Evolutionary conservation across 176 grass and related monocot genomes (phyloP), one percentile per base, ranked within the genome.

Genomic region (Bonia amplexicaulis): DNA sequence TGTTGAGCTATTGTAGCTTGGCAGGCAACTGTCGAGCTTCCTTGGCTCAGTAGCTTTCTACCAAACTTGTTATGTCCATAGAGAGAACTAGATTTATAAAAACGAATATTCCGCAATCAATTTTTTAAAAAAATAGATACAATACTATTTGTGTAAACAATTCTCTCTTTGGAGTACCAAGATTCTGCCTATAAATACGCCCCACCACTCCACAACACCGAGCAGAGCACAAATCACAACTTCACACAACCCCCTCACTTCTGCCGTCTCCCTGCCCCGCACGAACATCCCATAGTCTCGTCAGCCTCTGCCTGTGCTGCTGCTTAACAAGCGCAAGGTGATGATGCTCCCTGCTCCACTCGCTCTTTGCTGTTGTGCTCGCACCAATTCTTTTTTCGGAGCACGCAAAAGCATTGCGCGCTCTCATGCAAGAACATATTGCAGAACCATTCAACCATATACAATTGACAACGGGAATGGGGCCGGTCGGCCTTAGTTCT

Each of bases 151-250:
- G 35, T 4, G 0, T 37, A 4, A 37, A 37, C 35, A 37, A 37
- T 37, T 37, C 3, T 5, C 35, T 37, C 5, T 7, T 40, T 23
- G 81, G 27, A 63, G 52, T 15, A 16, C 0, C 45, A 22, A 74
- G 58, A 9, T 16, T 33, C 47, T 9, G 70, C 81, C 63, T 93
- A 93, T 90, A 93, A 93, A 93, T 87, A 87, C 58, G 66, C 77
- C 76, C 87, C 80, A 61, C 87, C 87, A 33, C 84, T 37, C 40
- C 57, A 19, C 8, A 72, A 71, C 69, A 77, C 82, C 45, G 53
- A 89, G 81, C 42, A 42, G 41, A 8, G 40, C 54, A 4, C 69
- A 76, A 16, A 66, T 57, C 40, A 41, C 40, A 41, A 41, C 40
- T 37, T 37, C 35, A 37, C 35, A 37, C 35, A 3, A 37, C 40